Base-by-base conservation (phyloP, 2,329 filamentous ascomycete species). In the Dactylella cylindrospora region DNA sequence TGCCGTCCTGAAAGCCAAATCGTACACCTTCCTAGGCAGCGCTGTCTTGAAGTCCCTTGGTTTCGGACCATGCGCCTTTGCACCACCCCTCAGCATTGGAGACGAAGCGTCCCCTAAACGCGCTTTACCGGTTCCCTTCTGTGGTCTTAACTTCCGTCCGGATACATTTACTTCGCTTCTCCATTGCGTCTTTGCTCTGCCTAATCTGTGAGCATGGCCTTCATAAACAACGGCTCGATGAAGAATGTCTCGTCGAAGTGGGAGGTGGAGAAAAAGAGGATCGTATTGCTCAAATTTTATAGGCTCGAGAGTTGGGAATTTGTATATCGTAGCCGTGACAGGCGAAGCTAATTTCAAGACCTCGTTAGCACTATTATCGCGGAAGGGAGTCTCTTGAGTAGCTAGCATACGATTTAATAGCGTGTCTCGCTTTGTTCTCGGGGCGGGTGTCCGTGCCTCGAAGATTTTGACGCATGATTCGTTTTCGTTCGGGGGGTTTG, bases 171-270 rank as follows among this genome's bases (percentile, higher is more conserved):
- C 85, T 65, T 97, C 89, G 70, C 75, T 83, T 61, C 91, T 83
- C 69, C 82, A 93, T 77, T 94, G 94, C 65, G 82, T 83, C 67
- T 78, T 85, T 38, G 90, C 93, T 2, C 89, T 94, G 66, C 93
- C 93, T 73, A 90, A 85, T 23, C 93, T 85, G 52, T 88, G 86
- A 70, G 79, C 82, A 76, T 97, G 91, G 67, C 88, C 93, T 76
- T 98, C 93, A 78, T 86, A 97, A 68, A 95, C 76, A 57, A 98
- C 83, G 57, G 93, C 93, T 66, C 88, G 83, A 76, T 98, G 91
- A 49, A 98, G 84, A 66, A 98, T 83, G 73, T 98, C 93, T 72
- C 86, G 84, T 60, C 93, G 86, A 39, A 95, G 80, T 2, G 93
- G 93, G 26, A 97, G 82, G 71, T 87, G 78, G 36, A 98, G 85